Evolutionary conservation across 257 asterid genomes (phyloP).

Genomic region (Fraxinus quadrangulata): DNA sequence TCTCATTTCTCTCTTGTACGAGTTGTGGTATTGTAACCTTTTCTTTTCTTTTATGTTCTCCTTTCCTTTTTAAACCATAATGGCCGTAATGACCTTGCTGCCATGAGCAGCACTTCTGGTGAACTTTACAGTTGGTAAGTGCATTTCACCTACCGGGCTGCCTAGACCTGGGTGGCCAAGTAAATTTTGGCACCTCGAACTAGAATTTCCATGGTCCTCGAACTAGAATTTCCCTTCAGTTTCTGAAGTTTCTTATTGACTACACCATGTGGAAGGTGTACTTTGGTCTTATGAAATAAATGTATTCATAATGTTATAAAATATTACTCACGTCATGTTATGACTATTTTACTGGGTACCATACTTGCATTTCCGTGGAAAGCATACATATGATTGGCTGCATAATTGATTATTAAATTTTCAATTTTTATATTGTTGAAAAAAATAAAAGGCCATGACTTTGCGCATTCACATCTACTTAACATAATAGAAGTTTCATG

Average conservation of each 20-base stretch:
- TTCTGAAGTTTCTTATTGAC: not conserved
- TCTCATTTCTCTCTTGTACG: too few relatives aligned
- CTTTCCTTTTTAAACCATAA: too few relatives aligned
- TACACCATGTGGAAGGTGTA: not conserved
- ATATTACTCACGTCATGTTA: not conserved
- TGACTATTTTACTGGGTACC: too few relatives aligned
- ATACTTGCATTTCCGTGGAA: not conserved
- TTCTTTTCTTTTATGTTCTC: too few relatives aligned
- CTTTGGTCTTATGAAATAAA: not conserved
- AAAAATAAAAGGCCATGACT: not conserved
- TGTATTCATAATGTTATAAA: not conserved
- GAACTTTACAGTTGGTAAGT: not conserved
- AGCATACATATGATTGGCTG: not conserved
- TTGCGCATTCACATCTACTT: not conserved
- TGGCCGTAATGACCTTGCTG: too few relatives aligned
- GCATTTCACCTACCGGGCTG: not conserved
- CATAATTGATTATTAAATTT: not conserved
- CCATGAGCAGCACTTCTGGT: too few relatives aligned
- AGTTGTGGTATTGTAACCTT: too few relatives aligned
- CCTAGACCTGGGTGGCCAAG: not conserved
- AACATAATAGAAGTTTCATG: not conserved
- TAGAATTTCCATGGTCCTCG: not conserved
- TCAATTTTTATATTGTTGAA: not conserved
- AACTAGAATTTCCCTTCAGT: not conserved
- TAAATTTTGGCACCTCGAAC: not conserved